Evolutionary conservation across 164 flowering plant species (phyloP), one percentile per base, ranked within the genome.

Genomic region (Vitis amurensis): DNA sequence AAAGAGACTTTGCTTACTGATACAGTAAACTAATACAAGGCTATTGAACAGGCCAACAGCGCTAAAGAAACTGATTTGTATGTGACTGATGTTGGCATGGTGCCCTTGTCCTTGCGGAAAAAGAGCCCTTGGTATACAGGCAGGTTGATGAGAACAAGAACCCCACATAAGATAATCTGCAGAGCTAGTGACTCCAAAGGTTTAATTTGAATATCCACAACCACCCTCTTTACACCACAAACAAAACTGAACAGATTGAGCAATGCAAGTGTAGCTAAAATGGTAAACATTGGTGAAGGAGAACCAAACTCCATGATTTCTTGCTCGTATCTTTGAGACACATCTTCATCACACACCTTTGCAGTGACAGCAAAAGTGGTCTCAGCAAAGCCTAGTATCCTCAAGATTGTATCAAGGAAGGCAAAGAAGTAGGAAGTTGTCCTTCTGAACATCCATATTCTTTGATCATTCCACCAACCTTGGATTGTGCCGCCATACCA

Each of bases 291-390:
- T 3, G 81, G 79, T 50, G 85, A 82, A n/a, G 72, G 37, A 8
- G 68, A 55, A 2, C 84, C 84, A 37, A 81, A 81, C 76, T 81
- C 84, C 72, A 76, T 61, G 63, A 78, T 56, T 70, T 76, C 81
- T 50, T 73, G 66, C 31, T 78, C 68, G 30, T 81, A 78, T 61
- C 84, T 76, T 64, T 68, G 66, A 9, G 52, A 55, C 44, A 72
- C 79, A 2, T 82, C 82, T 13, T 74, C 80, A 9, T 79, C 79
- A 2, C 62, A 68, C 3, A 77, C 76, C 55, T 81, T 81, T 16
- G 72, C 30, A 7, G 84, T 78, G 59, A 82, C 66, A 0, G 55
- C 51, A 58, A 79, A 81, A 19, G 60, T 55, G 31, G 75, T 55
- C 58, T 77, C 56, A 9, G 71, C 49, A 61, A 79, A 37, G 10